Base-by-base conservation (phyloP, 2,329 filamentous ascomycete species). In the Chrysosphaeria jannelii region DNA sequence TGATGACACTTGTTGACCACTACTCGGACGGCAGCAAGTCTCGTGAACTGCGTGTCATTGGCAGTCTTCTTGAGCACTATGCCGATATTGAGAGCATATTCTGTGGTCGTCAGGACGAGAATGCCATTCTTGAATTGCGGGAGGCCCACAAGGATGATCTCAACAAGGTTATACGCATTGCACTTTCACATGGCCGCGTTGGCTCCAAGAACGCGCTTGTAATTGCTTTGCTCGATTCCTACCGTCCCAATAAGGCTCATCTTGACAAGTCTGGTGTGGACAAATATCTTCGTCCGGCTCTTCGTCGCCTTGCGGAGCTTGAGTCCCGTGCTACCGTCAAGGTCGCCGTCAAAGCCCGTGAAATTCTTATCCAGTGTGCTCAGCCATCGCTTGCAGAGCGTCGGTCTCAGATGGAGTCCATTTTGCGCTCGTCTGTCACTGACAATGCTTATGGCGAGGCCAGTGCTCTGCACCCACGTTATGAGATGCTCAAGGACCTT, bases 371-470 rank as follows among this genome's bases (percentile, higher is more conserved):
- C 32, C 85, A 93, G 47, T 91, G 78, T 41, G 79, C 85, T 25
- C 60, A 97, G 42, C 85, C 85, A 10, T 97, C 85, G 3, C 55
- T 97, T 11, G 85, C 93, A 45, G 85, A 97, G 56, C 69, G 85
- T 35, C 72, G 74, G 13, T 61, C 70, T 5, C 85, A 97, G 51
- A 91, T 97, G 81, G 85, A 93, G 53, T 81, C 93, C 46, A 97
- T 97, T 33, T 57, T 97, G 26, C 74, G 79, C 28, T 90, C 81
- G 13, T 81, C 85, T 1, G 85, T 97, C 12, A 64, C 91, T 6
- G 78, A 97, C 45, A 90, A 79, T n/a, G 68, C 74, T 34, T 97
- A 97, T 39, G 85, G 85, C 28, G 85, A 97, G 56, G 79, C 75
- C 29, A 79, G 81, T 24, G 90, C 75, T 72, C 81, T 91, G 32